These are phyloP conservation scores for Arxiozyma heterogenica DNA, from an alignment of 1,139 yeast genomes.

Conservation along the genomic window DNA sequence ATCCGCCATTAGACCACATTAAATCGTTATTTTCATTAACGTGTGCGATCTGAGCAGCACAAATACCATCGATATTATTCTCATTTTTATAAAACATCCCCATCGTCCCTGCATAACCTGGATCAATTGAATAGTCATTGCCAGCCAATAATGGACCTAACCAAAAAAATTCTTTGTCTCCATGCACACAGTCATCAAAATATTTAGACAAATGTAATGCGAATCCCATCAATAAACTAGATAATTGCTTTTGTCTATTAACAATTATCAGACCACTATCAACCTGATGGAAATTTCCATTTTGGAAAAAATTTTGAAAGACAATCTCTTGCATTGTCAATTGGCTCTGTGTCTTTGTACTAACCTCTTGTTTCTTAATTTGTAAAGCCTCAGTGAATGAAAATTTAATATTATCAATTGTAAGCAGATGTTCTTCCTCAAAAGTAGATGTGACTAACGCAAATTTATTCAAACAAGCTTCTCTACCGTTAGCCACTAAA, in stretches of 20 bases:
- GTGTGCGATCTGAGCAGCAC: conserved; percentile 67
- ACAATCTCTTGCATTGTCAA: conserved; percentile 7
- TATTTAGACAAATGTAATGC: conserved; percentile 37
- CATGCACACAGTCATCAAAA: conserved; percentile 38
- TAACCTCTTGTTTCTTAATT: not conserved
- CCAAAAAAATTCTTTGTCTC: conserved; percentile 64
- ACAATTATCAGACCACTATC: conserved; percentile 46
- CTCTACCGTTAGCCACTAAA: not conserved
- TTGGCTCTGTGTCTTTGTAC: not conserved
- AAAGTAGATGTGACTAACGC: not conserved
- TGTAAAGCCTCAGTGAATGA: not conserved
- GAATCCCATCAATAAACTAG: conserved; percentile 37
- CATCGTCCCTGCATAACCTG: conserved; percentile 19
- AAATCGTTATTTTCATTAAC: conserved; percentile 38
- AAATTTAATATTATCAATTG: not conserved
- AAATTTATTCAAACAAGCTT: conserved; percentile 1
- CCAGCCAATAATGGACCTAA: conserved; percentile 47
- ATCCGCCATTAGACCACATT: conserved; percentile 64
- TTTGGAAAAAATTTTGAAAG: conserved; percentile 28
- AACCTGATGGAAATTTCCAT: conserved; percentile 37
- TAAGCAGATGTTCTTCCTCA: not conserved
- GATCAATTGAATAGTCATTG: conserved; percentile 35
- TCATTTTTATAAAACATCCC: conserved; percentile 24
- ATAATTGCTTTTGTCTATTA: conserved; percentile 36
- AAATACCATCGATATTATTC: conserved; percentile 40